phyloP scores from a whole-genome alignment of 345 rosid species.

The Gossypium anomalum region DNA sequence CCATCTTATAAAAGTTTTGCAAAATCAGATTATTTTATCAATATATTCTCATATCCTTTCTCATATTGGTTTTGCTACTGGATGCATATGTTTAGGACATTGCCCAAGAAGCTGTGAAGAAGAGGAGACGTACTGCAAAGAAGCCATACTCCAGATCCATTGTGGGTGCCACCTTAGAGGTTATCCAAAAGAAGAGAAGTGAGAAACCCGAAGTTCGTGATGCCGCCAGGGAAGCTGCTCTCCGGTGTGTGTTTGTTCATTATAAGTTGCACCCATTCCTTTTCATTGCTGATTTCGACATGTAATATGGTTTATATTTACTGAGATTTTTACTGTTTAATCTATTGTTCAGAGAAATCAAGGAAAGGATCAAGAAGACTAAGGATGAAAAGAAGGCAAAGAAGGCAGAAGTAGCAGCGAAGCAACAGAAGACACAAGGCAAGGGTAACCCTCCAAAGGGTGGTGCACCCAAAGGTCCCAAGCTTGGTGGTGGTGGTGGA shows the following conservation, averaged over 20 bases:
- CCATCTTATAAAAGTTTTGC: not conserved
- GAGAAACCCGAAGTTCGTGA: conserved; percentile 86
- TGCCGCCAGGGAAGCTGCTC: conserved; percentile 77
- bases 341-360: conserved; percentile 51
- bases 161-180: conserved; percentile 71
- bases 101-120: conserved; percentile 67
- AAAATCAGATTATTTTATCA: not conserved
- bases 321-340: not conserved
- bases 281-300: not conserved
- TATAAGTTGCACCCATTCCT: not conserved
- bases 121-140: conserved; percentile 57
- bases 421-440: conserved; percentile 52
- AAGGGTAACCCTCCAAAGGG: conserved; percentile 48
- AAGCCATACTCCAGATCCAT: conserved; percentile 78
- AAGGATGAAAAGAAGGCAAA: conserved; percentile 86
- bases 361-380: conserved; percentile 81
- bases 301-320: not conserved
- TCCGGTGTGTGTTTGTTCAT: conserved; percentile 33
- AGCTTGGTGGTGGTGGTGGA: conserved; percentile 73
- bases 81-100: conserved; percentile 38
- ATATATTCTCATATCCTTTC: not conserved
- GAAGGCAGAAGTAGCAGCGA: conserved; percentile 56
- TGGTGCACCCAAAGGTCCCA: conserved; percentile 51
- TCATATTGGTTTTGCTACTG: not conserved
- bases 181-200: conserved; percentile 64